A percentile compares a stretch with the other conserved stretches of the same genome.
Conservation (phyloP, 108 stramenopile genomes). For the Skeletonema potamos region DNA sequence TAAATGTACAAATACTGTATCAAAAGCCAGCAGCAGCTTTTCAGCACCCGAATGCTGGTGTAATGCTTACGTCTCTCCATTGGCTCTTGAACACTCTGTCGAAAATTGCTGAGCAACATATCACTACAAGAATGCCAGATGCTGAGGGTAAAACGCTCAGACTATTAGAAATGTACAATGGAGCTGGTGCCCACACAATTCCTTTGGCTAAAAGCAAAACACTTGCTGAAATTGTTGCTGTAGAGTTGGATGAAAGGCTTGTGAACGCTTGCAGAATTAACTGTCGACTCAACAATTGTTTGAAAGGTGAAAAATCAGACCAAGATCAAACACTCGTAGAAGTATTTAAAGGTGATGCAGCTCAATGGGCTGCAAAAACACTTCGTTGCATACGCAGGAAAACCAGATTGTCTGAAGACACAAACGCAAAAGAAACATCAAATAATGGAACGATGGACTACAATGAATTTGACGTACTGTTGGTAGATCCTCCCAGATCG, state of each 20-base stretch:
- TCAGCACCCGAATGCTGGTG: conserved; percentile 74
- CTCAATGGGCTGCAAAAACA: conserved; percentile 52
- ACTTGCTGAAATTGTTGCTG: conserved; percentile 49
- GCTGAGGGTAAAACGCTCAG: neutral
- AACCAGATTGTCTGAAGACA: neutral
- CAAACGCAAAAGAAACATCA: neutral
- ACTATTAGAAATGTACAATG: conserved; percentile 79
- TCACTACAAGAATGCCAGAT: neutral
- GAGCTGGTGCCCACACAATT: conserved; percentile 83
- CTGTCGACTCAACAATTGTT: conserved; percentile 52
- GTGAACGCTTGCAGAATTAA: conserved; percentile 60
- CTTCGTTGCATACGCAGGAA: conserved; percentile 1
- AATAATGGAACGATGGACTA: neutral
- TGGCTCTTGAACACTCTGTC: conserved; percentile 64
- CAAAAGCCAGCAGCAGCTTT: conserved; percentile 74
- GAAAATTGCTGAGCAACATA: conserved; percentile 19
- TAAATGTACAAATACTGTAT: conserved; percentile 38
- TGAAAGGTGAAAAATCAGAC: conserved; percentile 14
- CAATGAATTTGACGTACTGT: conserved; percentile 54
- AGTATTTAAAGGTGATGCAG: conserved; percentile 60
- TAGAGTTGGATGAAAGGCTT: conserved; percentile 72
- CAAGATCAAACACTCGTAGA: conserved; percentile 20
- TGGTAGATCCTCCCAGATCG: conserved; percentile 76
- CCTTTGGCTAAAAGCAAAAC: conserved; percentile 58
- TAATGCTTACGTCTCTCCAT: conserved; percentile 61